Conservation (phyloP, 441 rosid genomes). For the Isatis lusitanica region DNA sequence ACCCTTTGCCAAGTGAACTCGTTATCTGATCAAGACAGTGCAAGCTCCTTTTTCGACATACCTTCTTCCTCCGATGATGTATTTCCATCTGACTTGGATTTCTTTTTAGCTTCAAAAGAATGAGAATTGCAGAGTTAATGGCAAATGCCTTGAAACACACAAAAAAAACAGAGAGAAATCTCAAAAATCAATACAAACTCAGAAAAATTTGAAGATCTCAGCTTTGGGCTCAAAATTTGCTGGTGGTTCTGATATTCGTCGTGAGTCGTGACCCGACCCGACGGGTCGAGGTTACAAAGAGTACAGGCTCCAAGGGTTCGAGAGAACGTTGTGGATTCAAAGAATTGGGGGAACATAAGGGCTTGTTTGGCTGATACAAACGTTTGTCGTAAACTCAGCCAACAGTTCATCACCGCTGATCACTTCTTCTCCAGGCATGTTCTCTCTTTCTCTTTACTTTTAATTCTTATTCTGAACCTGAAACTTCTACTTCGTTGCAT, state of each 20-base stretch:
- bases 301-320: constrained; percentile 53
- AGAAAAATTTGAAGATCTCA: neutral
- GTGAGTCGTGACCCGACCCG: constrained; percentile 60
- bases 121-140: neutral
- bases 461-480: neutral
- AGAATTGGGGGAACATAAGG: constrained; percentile 54
- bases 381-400: constrained; percentile 51
- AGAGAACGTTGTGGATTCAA: constrained; percentile 45
- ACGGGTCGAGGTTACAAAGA: constrained; percentile 57
- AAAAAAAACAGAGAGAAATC: neutral
- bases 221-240: constrained; percentile 29
- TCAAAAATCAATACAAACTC: neutral
- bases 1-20: constrained; percentile 76
- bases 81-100: constrained; percentile 70
- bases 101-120: constrained; percentile 57
- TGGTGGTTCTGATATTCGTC: constrained; percentile 53
- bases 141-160: neutral
- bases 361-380: constrained; percentile 56
- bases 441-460: neutral
- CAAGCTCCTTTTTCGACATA: constrained; percentile 82
- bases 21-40: constrained; percentile 88
- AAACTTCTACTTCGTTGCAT: neutral
- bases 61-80: constrained; percentile 70
- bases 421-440: constrained; percentile 80
- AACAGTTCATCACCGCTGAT: constrained; percentile 55